These are phyloP conservation scores for Cymbopogon citratus DNA, from an alignment of 176 grass and related monocot species.

Conservation along the genomic window DNA sequence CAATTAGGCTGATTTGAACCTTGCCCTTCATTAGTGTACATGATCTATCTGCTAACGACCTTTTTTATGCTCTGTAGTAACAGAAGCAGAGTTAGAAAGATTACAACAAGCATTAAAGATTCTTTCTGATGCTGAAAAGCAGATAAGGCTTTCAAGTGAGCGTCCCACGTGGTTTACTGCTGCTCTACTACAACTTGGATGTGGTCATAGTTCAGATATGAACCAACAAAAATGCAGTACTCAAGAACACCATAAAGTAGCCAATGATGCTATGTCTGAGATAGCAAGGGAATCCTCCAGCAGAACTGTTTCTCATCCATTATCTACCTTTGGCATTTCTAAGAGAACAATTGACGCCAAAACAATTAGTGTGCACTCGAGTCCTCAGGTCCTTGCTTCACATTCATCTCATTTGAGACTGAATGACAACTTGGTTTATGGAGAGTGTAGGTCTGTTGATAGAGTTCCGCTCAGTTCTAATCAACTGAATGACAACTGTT, in stretches of 20 bases:
- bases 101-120: slow-evolving; percentile 80
- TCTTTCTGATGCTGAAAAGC: slow-evolving; percentile 87
- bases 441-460: slow-evolving; percentile 41
- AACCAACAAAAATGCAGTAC: slow-evolving; percentile 31
- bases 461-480: slow-evolving; percentile 16
- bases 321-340: slow-evolving; percentile 17
- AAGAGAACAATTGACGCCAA: slow-evolving; percentile 22
- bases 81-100: slow-evolving; percentile 66
- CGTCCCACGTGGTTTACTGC: slow-evolving; percentile 82
- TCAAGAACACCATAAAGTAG: slow-evolving; percentile 35
- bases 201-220: slow-evolving; percentile 47
- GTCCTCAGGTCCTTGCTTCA: slow-evolving; percentile 23
- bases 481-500: slow-evolving; percentile 24
- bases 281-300: slow-evolving; percentile 21
- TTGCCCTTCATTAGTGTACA: not conserved
- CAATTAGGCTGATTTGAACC: not conserved
- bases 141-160: slow-evolving; percentile 76
- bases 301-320: slow-evolving; percentile 31
- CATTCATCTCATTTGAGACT: slow-evolving; percentile 33
- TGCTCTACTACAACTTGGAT: slow-evolving; percentile 70
- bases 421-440: slow-evolving; percentile 21
- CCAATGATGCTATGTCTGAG: slow-evolving; percentile 38
- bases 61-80: slow-evolving; percentile 45
- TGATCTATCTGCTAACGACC: not conserved
- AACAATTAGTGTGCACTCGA: slow-evolving; percentile 21